Evolutionary conservation across 2,329 filamentous ascomycete species (phyloP).

Genomic region (Fusarium sarcochroum): DNA sequence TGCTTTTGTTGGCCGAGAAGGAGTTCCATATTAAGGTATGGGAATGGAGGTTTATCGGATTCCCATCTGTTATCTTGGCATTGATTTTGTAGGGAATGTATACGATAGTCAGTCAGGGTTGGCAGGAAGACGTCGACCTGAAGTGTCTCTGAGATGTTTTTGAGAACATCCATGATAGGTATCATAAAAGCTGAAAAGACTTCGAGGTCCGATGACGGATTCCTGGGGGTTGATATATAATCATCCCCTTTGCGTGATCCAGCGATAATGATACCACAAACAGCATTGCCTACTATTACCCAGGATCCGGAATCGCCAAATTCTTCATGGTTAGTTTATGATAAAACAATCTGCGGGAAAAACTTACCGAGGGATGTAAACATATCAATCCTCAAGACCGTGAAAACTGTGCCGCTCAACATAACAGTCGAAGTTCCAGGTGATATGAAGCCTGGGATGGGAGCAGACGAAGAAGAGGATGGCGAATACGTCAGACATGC

Average conservation of each 20-base stretch:
- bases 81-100: neutral
- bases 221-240: too few relatives aligned
- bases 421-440: neutral
- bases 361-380: neutral
- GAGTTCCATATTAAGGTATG: neutral
- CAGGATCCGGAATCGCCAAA: constrained; percentile 1
- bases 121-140: neutral
- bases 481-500: neutral
- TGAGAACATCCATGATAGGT: neutral
- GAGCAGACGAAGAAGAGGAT: neutral
- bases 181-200: neutral
- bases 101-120: neutral
- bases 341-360: neutral
- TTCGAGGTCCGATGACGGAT: too few relatives aligned
- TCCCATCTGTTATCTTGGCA: neutral
- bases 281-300: neutral
- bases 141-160: neutral
- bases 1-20: neutral
- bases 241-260: neutral
- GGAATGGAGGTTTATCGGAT: neutral
- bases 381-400: constrained; percentile 1
- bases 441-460: neutral
- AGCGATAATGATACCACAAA: constrained; percentile 1
- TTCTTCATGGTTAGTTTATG: neutral
- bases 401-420: neutral